phyloP scores from a whole-genome alignment of 176 grass and related monocot genomes.

The Elymus sibiricus region DNA sequence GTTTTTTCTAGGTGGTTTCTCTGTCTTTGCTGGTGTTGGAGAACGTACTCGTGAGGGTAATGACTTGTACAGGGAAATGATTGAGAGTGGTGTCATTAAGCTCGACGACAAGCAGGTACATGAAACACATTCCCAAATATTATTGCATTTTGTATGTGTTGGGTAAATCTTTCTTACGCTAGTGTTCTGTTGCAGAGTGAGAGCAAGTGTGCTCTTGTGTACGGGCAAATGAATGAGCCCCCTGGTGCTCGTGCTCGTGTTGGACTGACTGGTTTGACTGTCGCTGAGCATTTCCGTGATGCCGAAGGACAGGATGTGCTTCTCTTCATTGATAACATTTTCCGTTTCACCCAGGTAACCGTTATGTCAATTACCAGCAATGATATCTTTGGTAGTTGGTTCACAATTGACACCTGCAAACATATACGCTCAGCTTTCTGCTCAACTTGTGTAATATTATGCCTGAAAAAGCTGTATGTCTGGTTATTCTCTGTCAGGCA shows the following conservation, averaged over 20 bases:
- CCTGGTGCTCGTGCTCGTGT: conserved; percentile 97
- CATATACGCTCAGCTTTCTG: background rate
- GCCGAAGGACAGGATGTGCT: conserved; percentile 97
- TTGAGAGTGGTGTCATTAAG: conserved; percentile 98
- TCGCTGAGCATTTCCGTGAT: conserved; percentile 96
- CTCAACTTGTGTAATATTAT: background rate
- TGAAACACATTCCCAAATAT: background rate
- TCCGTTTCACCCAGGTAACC: conserved; percentile 88
- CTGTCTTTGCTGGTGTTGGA: conserved; percentile 95
- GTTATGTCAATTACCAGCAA: background rate
- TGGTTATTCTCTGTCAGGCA: conserved; percentile 49
- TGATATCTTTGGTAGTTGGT: background rate
- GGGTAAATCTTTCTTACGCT: conserved; percentile 22
- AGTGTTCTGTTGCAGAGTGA: conserved; percentile 49
- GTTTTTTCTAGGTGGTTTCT: conserved; percentile 78
- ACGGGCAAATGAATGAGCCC: conserved; percentile 96
- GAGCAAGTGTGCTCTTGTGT: conserved; percentile 96
- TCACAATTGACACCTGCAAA: background rate
- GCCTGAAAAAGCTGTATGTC: conserved; percentile 8
- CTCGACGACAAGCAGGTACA: conserved; percentile 87
- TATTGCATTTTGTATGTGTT: background rate
- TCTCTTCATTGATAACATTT: conserved; percentile 99
- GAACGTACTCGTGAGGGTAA: conserved; percentile 96
- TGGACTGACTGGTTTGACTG: conserved; percentile 89
- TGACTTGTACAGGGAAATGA: conserved; percentile 97